Base-by-base conservation (phyloP, 495 filamentous ascomycete species). In the Podospora pseudopauciseta region DNA sequence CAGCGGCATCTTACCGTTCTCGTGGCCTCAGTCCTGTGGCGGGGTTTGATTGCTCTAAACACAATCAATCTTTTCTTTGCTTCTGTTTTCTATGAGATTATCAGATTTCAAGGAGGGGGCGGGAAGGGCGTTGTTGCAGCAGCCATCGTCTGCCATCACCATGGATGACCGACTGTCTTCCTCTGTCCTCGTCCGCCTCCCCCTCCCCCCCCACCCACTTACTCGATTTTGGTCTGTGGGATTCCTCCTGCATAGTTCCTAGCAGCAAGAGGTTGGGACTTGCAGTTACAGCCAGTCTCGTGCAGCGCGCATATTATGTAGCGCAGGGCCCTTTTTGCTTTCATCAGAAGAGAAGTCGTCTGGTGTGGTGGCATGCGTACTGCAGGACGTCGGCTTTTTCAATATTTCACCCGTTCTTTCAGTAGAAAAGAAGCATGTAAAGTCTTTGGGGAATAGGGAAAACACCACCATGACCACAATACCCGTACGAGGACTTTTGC, bases 51-150 rank as follows among this genome's bases (percentile, higher is more conserved):
- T 63, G 26, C 23, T 28, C 23, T 63, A 5, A 28, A 20, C 11
- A 49, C 61, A 63, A 15, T 49, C 39, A 32, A 32, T 13, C 32
- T 20, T 44, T 23, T 23, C 23, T 2, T 23, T 23, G 23, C 23
- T 23, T 32, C 19, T 58, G 16, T 18, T 20, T 58, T 4, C 55
- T 18, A 13, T 58, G 61, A 19, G n/a, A 44, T 28, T 63, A 18
- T 61, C 19, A 7, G 30, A 63, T 63, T 63, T 5, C 61, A 28
- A 63, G 61, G 61, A 63, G 61, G 61, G 61, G 61, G 61, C 61
- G 61, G 61, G 61, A 61, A 63, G 30, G 32, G 61, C 30, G 61
- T 53, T 63, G 61, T 32, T 63, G 30, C 55, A 18, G 55, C 23
- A 49, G 59, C 32, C 27, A 63, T 63, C 19, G 20, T 18, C 27